Evolutionary conservation across 1,139 yeast species (phyloP).

Genomic region (Taphrina confusa): DNA sequence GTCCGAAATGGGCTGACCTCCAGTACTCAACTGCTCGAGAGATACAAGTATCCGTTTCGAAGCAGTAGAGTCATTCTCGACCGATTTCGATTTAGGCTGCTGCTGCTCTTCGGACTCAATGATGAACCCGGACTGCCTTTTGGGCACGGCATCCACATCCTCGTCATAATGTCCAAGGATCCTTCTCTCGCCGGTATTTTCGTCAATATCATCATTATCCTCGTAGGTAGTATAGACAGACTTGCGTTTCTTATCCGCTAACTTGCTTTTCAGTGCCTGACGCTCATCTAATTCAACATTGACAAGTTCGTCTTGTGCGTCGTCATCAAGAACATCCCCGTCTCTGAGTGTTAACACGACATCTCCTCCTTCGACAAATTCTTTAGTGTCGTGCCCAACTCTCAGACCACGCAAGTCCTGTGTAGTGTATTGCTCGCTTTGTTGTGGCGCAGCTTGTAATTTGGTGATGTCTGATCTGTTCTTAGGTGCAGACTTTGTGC

Average conservation of each 20-base stretch:
- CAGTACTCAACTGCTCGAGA: not conserved
- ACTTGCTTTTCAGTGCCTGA: conserved; percentile 45
- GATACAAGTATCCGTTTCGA: conserved; percentile 14
- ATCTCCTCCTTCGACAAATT: conserved; percentile 51
- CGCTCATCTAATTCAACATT: conserved; percentile 52
- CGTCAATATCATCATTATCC: conserved; percentile 42
- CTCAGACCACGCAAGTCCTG: conserved; percentile 49
- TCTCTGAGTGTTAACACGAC: conserved; percentile 70
- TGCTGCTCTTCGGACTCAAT: conserved; percentile 40
- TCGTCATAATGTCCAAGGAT: conserved; percentile 44
- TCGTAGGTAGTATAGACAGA: conserved; percentile 34
- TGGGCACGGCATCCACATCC: conserved; percentile 39
- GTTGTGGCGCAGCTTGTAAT: not conserved
- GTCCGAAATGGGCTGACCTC: conserved; percentile 31
- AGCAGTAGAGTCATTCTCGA: conserved; percentile 25
- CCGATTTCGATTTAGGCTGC: conserved; percentile 3
- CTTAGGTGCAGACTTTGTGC: conserved; percentile 38
- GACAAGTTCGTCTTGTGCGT: conserved; percentile 53
- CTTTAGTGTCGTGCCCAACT: conserved; percentile 54
- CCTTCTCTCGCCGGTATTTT: conserved; percentile 42
- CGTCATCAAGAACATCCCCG: conserved; percentile 55
- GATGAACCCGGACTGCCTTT: conserved; percentile 42
- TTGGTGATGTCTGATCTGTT: conserved; percentile 14
- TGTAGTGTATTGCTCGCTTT: conserved; percentile 39
- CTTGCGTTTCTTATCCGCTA: conserved; percentile 44